Evolutionary conservation across 768 basidiomycete genomes (phyloP).

Genomic region (Suillus americanus): DNA sequence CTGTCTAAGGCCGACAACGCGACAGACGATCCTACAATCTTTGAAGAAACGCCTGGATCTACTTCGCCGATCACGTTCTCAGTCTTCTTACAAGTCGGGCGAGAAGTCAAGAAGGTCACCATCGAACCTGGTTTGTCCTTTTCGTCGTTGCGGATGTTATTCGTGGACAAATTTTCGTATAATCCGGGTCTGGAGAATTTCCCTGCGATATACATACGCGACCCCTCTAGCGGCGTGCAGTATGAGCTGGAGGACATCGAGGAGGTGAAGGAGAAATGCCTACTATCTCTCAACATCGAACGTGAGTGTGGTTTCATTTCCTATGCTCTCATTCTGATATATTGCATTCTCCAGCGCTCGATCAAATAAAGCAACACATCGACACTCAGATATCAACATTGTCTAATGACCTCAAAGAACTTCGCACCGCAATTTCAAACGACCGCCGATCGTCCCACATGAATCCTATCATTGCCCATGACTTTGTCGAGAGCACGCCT

Average conservation of each 20-base stretch:
- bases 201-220: slow-evolving; percentile 93
- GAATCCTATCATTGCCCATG: slow-evolving; percentile 49
- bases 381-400: slow-evolving; percentile 85
- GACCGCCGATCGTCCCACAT: slow-evolving; percentile 52
- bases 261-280: slow-evolving; percentile 84
- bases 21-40: slow-evolving; percentile 17
- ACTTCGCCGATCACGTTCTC: slow-evolving; percentile 40
- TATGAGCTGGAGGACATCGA: slow-evolving; percentile 95
- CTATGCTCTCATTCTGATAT: slow-evolving; percentile 11
- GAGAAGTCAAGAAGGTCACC: slow-evolving; percentile 84
- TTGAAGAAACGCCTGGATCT: slow-evolving; percentile 20
- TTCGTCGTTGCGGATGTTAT: slow-evolving; percentile 76
- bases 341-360: slow-evolving; percentile 62
- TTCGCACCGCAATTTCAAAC: slow-evolving; percentile 63
- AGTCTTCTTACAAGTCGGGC: slow-evolving; percentile 86
- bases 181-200: slow-evolving; percentile 92
- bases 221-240: slow-evolving; percentile 88
- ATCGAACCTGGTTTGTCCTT: slow-evolving; percentile 74
- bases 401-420: slow-evolving; percentile 87
- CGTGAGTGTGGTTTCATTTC: slow-evolving; percentile 56
- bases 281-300: slow-evolving; percentile 94
- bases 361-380: slow-evolving; percentile 98
- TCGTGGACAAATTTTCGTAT: slow-evolving; percentile 94
- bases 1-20: slow-evolving; percentile 5
- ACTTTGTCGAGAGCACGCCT: slow-evolving; percentile 68